Conservation (phyloP, 2,329 filamentous ascomycete genomes). For the Ophidiomyces ophidiicola region DNA sequence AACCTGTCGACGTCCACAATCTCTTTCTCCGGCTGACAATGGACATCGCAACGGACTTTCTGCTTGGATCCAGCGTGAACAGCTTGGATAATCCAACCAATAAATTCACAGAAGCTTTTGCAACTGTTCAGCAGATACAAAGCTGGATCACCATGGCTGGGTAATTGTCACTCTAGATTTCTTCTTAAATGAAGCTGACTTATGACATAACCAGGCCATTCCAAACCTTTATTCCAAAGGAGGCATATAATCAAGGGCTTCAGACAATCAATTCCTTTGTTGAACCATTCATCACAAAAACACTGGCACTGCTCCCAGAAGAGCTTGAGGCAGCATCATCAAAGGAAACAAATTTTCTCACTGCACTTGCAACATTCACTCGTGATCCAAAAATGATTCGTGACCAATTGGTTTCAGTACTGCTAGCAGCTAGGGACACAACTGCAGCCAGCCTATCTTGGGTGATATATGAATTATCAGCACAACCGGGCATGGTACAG, state of each 20-base stretch:
- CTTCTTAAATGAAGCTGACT: too few species aligned
- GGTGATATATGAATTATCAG: conserved; percentile 24
- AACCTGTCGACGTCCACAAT: conserved; percentile 47
- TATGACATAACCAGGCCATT: conserved; percentile 36
- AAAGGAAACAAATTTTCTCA: conserved; percentile 53
- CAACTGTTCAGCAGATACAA: too few species aligned
- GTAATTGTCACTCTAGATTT: too few species aligned
- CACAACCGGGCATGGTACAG: too few species aligned
- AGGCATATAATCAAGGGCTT: conserved; percentile 47
- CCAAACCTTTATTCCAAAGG: conserved; percentile 46
- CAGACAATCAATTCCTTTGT: conserved; percentile 57
- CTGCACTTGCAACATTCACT: conserved; percentile 62
- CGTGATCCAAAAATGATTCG: conserved; percentile 47
- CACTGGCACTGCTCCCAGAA: too few species aligned
- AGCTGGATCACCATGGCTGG: too few species aligned
- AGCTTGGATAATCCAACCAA: background rate
- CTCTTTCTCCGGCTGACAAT: conserved; percentile 56
- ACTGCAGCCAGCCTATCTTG: conserved; percentile 35
- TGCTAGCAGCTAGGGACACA: conserved; percentile 44
- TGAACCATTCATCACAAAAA: conserved; percentile 57
- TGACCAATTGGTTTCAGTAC: conserved; percentile 58
- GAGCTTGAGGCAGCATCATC: conserved; percentile 52
- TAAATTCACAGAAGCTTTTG: conserved; percentile 10
- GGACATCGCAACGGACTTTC: conserved; percentile 67
- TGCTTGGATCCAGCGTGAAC: conserved; percentile 46